A percentile compares a stretch with the other conserved stretches of the same genome.
phyloP scores from a whole-genome alignment of 1,139 yeast genomes.

The Hemisphaericaspora xylanilytica region DNA sequence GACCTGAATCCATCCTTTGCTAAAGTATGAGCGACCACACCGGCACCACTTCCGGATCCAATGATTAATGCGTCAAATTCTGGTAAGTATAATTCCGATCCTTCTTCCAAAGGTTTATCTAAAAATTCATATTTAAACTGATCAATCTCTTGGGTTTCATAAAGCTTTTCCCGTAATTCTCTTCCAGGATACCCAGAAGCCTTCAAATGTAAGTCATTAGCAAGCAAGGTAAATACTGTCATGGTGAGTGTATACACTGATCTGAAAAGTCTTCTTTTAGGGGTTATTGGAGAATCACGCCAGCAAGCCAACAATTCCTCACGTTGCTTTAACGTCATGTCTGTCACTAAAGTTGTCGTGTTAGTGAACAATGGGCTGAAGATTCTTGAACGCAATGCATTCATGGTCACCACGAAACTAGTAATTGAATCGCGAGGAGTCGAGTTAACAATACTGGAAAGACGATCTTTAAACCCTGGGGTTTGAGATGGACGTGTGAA shows the following conservation, averaged over 20 bases:
- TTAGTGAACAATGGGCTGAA: slow-evolving; percentile 38
- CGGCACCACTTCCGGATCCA: slow-evolving; percentile 62
- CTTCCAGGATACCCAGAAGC: slow-evolving; percentile 37
- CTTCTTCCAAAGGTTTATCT: slow-evolving; percentile 30
- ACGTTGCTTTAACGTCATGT: slow-evolving; percentile 35
- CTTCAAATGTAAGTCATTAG: slow-evolving; percentile 33
- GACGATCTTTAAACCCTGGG: slow-evolving; percentile 24
- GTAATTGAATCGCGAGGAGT: slow-evolving; percentile 20
- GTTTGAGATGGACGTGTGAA: slow-evolving; percentile 31
- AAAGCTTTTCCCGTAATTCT: slow-evolving; percentile 30
- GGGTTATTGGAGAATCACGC: slow-evolving; percentile 37
- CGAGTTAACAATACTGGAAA: slow-evolving; percentile 18
- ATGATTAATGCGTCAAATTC: slow-evolving; percentile 46
- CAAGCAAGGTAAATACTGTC: slow-evolving; percentile 23
- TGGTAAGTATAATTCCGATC: slow-evolving; percentile 35
- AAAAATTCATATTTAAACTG: slow-evolving; percentile 31
- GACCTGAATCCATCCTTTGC: slow-evolving; percentile 44
- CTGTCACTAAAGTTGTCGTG: slow-evolving; percentile 32
- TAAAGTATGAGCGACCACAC: slow-evolving; percentile 54
- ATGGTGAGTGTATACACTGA: slow-evolving; percentile 24
- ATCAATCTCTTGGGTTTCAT: slow-evolving; percentile 27
- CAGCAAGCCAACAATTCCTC: slow-evolving; percentile 31
- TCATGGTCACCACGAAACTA: slow-evolving; percentile 25
- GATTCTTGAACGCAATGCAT: slow-evolving; percentile 30
- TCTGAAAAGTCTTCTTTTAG: slow-evolving; percentile 30